Evolutionary conservation across 2,329 filamentous ascomycete genomes (phyloP), one percentile per base, ranked within the genome.

Genomic region (Penicillium frequentans): DNA sequence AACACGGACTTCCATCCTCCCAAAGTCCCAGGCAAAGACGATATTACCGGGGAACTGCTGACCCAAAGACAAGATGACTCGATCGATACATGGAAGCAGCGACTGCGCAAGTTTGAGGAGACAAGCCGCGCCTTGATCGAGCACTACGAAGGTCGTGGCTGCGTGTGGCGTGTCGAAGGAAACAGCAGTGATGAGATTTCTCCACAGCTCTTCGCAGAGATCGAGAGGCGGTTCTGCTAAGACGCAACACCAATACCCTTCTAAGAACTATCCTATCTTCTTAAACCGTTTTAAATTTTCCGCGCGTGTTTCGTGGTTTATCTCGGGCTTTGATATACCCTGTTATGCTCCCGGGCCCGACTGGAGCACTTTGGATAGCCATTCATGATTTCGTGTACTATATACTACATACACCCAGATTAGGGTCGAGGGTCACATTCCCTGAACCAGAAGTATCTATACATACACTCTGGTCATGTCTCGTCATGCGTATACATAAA

Each of bases 101-200:
- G 95, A 53, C 84, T 96, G 68, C 82, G 84, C 68, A 91, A 90
- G 70, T 99, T 98, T 69, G 86, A 91, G 67, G 90, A 97, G 74
- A 93, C 89, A 4, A 96, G 90, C 73, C 83, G 87, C 73, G 90
- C 91, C 16, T 78, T 99, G 45, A 80, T 99, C 19, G 90, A 96
- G 65, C 91, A 97, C 76, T 99, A 99, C 70, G 89, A 90, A 49
- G 84, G 85, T 62, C 89, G 89, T 72, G 91, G 91, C 10, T 87
- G 96, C 13, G 77, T 99, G 37, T 91, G 90, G 85, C 90, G 91
- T 60, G 91, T 97, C 4, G 82, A 91, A 65, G 95, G 95, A 23
- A 86, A 93, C 76, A 93, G 87, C 73, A 96, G 92, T 70, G 91
- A 99, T 70, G 95, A 98, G 77, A 99, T 99, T 66, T 93, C 84